A percentile compares a stretch with the other conserved stretches of the same genome.
Evolutionary conservation across 192 early-diverging fungal genomes (phyloP).

Genomic region (Pilobolus umbonatus): DNA sequence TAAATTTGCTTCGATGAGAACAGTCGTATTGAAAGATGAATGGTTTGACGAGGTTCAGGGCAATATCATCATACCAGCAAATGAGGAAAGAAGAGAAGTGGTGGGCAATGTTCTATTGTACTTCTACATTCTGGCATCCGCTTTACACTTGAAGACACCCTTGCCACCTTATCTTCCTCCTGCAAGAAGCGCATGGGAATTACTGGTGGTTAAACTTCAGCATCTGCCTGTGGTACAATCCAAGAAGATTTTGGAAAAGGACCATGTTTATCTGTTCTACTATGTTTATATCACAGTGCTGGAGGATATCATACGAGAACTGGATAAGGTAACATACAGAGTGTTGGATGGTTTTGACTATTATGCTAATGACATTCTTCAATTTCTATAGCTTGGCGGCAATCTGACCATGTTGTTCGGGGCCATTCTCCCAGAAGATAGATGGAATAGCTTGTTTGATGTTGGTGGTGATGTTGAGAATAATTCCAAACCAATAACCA

Average conservation of each 20-base stretch:
- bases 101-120: conserved; percentile 67
- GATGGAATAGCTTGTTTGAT: conserved; percentile 29
- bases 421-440: conserved; percentile 25
- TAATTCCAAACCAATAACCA: neutral
- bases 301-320: conserved; percentile 73
- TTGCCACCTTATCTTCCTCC: conserved; percentile 76
- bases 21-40: conserved; percentile 56
- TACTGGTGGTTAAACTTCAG: conserved; percentile 57
- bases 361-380: neutral
- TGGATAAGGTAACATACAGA: conserved; percentile 43
- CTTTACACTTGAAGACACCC: conserved; percentile 72
- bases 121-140: conserved; percentile 77
- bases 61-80: conserved; percentile 57
- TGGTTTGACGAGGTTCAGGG: conserved; percentile 45
- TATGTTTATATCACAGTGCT: conserved; percentile 71
- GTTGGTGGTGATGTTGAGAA: conserved; percentile 8
- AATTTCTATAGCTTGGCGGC: conserved; percentile 19
- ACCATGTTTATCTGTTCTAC: conserved; percentile 69
- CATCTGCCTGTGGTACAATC: conserved; percentile 44
- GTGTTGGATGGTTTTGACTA: neutral
- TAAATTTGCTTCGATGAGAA: conserved; percentile 68
- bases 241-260: conserved; percentile 37
- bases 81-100: conserved; percentile 55
- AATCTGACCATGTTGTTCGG: conserved; percentile 32
- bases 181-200: conserved; percentile 52